Evolutionary conservation across 768 basidiomycete species (phyloP), one percentile per base, ranked within the genome.

Genomic region (Russula abietina): DNA sequence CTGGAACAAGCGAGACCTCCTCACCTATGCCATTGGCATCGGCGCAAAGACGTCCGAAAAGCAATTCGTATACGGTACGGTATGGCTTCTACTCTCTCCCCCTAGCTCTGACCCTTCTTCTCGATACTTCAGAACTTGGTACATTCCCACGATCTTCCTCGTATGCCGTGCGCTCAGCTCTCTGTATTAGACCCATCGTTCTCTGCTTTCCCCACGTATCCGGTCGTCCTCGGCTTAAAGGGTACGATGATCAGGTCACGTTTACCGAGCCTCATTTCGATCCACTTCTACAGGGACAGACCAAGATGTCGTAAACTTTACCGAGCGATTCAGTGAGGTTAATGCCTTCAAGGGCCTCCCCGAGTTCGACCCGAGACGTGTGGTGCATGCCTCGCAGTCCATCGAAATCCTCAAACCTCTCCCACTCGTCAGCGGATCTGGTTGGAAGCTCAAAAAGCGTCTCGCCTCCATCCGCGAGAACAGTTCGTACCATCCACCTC

Each of bases 1-100:
- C 1, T 94, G 92, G 92, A 91, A 89, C 71, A 85, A 86, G 74
- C 83, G 91, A 55, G 92, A 94, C 73, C 75, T 93, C 19, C 75
- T 94, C 62, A 81, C 83, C 1, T 94, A 93, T 67, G 88, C 89
- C 14, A 76, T 85, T 28, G 90, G 89, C 16, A 86, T 94, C 41
- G 93, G 92, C 16, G 90, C 90, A 17, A 91, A 90, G 73, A 78
- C 78, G 45, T 79, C 88, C 55, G 91, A 93, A 59, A 80, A 83
- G 51, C 74, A 79, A 6, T 79, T 90, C 51, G 79, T 88, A 36
- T 93, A 92, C 72, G 91, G 89, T 89, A 60, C 38, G 80, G 69
- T 10, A 60, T 36, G 80, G 69, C 8, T 3, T 19, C 2, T 28
- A 12, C 28, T 19, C 39, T 22, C 2, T 36, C 1, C 1, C n/a